Percentiles rank a stretch among this genome's conserved stretches.
Evolutionary conservation across 2,329 filamentous ascomycete species (phyloP).

Genomic region (Ophiostoma pallidulum): DNA sequence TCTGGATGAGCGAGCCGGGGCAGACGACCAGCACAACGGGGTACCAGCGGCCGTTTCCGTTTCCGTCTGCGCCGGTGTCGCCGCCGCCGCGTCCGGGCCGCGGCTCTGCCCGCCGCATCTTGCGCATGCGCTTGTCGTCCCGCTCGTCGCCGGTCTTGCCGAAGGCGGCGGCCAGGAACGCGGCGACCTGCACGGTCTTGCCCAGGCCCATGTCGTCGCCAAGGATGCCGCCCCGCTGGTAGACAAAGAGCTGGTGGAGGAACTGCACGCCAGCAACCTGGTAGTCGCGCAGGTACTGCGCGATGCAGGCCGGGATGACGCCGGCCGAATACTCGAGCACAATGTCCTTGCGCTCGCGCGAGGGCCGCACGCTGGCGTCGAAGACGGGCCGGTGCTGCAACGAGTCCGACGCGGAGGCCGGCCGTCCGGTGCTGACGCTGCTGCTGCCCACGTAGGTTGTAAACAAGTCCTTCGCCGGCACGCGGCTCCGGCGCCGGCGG

Average conservation of each 20-base stretch:
- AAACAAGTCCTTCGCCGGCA: not conserved
- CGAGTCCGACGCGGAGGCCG: not conserved
- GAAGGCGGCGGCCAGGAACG: conserved; percentile 83
- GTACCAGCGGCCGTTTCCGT: conserved; percentile 65
- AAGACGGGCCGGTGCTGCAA: conserved; percentile 64
- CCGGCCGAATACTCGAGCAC: conserved; percentile 66
- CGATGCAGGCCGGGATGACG: conserved; percentile 77
- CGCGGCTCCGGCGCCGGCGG: conserved; percentile 10
- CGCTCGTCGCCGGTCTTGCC: conserved; percentile 87
- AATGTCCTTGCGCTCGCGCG: conserved; percentile 64
- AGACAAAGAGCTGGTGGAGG: conserved; percentile 80
- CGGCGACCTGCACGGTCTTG: conserved; percentile 93
- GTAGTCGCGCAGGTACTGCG: conserved; percentile 86
- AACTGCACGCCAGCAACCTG: conserved; percentile 80
- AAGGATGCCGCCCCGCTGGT: conserved; percentile 80
- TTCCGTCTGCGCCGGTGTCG: conserved; percentile 23
- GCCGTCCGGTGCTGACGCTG: not conserved
- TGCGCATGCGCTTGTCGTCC: conserved; percentile 79
- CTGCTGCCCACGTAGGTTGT: too few species aligned
- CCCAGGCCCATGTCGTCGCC: conserved; percentile 97
- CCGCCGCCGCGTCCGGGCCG: conserved; percentile 20
- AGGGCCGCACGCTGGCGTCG: conserved; percentile 49
- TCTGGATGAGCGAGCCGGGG: conserved; percentile 77
- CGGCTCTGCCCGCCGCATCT: conserved; percentile 51
- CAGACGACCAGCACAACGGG: conserved; percentile 78